Evolutionary conservation across 768 basidiomycete genomes (phyloP), one percentile per base, ranked within the genome.

Genomic region (Psilocybe cubensis): DNA sequence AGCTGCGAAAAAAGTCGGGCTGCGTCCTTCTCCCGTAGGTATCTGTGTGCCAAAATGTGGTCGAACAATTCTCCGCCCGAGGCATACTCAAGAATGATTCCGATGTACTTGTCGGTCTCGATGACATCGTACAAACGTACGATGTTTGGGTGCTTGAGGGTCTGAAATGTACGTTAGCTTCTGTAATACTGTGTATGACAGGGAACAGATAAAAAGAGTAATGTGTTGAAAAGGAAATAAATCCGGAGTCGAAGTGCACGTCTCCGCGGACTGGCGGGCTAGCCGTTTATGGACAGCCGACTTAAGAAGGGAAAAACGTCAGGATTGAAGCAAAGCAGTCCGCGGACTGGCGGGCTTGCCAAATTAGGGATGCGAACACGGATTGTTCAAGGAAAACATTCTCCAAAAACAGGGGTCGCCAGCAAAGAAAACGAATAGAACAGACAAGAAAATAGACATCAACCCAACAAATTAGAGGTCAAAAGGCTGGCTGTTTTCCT

Each of bases 81-180:
- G 31, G 97, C 97, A 67, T 96, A 98, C 72, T 98, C 97, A 60
- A 99, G 86, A 64, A 99, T 96, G 69, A 99, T 99, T 33, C 97
- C 97, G 66, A 99, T 98, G 76, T 98, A 98, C 74, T 97, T 98
- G 80, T 98, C 97, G 1, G 97, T 98, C 72, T 98, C 96, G 63
- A 99, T 97, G 20, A 98, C 96, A 69, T 99, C 97, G 83, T 96
- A 98, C 43, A 98, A 79, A 9, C 95, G 88, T 31, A 98, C 97
- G 73, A 99, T 98, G 72, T 98, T 98, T 0, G 97, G 97, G 64
- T 99, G 97, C 70, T 94, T 94, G 58, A 99, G 83, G 54, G 84
- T 87, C 96, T 98, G 69, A 33, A 48, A 29, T 18, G 60, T 49
- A 70, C 65, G 46, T 62, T 44, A 53, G 52, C 14, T 27, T 20